Evolutionary conservation across 2,329 filamentous ascomycete species (phyloP).

Genomic region (Trichoderma afroharzianum): DNA sequence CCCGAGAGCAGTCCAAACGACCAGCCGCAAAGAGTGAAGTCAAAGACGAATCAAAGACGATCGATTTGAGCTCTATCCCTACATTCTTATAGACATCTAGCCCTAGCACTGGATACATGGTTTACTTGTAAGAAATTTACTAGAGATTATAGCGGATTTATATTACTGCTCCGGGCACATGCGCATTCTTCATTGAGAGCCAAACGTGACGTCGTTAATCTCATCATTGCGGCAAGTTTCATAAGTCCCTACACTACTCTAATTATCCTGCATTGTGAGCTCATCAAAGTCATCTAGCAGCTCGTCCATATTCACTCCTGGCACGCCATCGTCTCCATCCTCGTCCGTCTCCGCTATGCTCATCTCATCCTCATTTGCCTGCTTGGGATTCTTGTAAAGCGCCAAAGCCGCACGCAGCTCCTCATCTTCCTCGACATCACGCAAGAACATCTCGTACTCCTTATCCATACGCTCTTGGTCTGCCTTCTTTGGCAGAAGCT

Average conservation of each 20-base stretch:
- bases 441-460: conserved; percentile 96
- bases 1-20: conserved; percentile 29
- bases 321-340: conserved; percentile 58
- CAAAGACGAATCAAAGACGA: conserved; percentile 19
- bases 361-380: conserved; percentile 59
- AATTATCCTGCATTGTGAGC: conserved; percentile 46
- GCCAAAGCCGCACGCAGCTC: conserved; percentile 81
- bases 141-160: neutral
- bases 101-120: conserved; percentile 24
- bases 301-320: conserved; percentile 73
- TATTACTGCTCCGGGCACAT: neutral
- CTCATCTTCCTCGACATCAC: conserved; percentile 91
- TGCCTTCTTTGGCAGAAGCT: conserved; percentile 78
- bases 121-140: conserved; percentile 1
- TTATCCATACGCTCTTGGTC: conserved; percentile 85
- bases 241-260: conserved; percentile 27
- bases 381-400: conserved; percentile 70
- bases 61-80: conserved; percentile 33
- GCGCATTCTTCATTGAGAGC: neutral
- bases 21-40: neutral
- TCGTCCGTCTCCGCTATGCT: conserved; percentile 62
- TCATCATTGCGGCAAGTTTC: conserved; percentile 13
- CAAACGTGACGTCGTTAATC: conserved; percentile 3
- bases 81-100: conserved; percentile 30
- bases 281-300: conserved; percentile 92